Evolutionary conservation across 208 protist genomes (phyloP).

Genomic region (Leishmania tarentolae): DNA sequence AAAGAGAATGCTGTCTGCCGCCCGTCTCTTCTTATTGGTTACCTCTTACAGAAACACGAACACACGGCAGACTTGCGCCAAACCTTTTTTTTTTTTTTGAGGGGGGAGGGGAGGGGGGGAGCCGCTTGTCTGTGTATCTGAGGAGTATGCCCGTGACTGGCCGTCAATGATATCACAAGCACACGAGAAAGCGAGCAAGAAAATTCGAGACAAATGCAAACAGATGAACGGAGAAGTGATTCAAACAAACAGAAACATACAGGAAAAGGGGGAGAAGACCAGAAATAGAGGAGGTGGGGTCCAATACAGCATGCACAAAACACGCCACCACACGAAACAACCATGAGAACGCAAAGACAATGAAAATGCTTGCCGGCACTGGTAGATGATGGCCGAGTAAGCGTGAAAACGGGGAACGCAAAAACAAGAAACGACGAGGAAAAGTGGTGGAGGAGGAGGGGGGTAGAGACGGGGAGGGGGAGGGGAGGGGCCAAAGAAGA

Average conservation of each 20-base stretch:
- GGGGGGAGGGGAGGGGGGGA: background rate
- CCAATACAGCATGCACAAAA: background rate
- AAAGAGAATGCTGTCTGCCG: background rate
- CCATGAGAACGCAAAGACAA: background rate
- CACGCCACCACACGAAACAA: background rate
- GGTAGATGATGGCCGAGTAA: background rate
- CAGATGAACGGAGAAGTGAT: background rate
- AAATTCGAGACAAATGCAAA: background rate
- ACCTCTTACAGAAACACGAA: background rate
- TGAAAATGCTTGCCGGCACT: background rate
- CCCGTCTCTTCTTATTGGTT: background rate
- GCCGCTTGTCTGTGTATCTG: background rate
- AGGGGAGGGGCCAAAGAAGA: conserved; percentile 5
- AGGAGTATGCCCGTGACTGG: background rate
- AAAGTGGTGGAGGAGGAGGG: background rate
- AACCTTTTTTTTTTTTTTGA: background rate
- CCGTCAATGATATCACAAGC: background rate
- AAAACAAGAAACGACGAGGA: background rate
- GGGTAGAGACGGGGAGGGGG: background rate
- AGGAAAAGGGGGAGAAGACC: conserved; percentile 20
- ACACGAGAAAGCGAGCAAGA: background rate
- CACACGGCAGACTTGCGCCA: background rate
- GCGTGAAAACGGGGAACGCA: background rate
- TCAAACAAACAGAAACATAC: background rate
- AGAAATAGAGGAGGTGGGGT: conserved; percentile 9